Percentiles rank a stretch among this genome's conserved stretches.
Conservation (phyloP, 768 basidiomycete genomes). For the Asterophora lycoperdoides region DNA sequence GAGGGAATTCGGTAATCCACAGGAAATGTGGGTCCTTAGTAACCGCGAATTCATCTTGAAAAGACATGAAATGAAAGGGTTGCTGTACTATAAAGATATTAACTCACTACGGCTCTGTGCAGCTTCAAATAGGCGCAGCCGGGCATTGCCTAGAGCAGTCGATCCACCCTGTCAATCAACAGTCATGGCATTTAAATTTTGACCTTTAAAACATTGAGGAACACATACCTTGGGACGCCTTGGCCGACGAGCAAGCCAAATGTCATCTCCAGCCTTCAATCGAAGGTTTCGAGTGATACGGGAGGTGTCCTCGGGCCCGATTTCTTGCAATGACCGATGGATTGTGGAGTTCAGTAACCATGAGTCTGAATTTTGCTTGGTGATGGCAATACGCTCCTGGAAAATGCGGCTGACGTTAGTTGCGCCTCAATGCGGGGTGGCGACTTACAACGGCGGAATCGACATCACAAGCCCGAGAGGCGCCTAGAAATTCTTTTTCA, state of each 20-base stretch:
- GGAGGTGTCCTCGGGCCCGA: constrained; percentile 22
- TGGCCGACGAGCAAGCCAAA: constrained; percentile 55
- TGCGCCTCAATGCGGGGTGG: neutral
- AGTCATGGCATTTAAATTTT: constrained; percentile 19
- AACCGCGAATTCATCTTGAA: constrained; percentile 52
- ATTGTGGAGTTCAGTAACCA: constrained; percentile 42
- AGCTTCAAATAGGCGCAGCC: constrained; percentile 60
- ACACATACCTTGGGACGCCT: constrained; percentile 48
- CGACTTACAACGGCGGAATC: constrained; percentile 28
- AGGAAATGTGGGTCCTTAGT: constrained; percentile 72
- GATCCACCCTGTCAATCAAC: constrained; percentile 66
- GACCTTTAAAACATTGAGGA: neutral
- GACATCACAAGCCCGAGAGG: constrained; percentile 32
- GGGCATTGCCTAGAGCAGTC: constrained; percentile 70
- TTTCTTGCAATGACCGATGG: constrained; percentile 16
- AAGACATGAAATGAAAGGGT: constrained; percentile 10
- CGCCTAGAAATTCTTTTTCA: constrained; percentile 38
- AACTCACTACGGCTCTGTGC: constrained; percentile 61
- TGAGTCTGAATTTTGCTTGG: constrained; percentile 37
- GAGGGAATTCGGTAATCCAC: constrained; percentile 95
- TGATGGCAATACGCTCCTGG: constrained; percentile 49
- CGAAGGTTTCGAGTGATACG: constrained; percentile 38
- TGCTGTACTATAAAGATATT: constrained; percentile 2
- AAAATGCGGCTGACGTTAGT: constrained; percentile 16
- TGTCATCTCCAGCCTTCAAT: constrained; percentile 46